A percentile compares a stretch with the other conserved stretches of the same genome.
Evolutionary conservation across 305 asterid species (phyloP).

Genomic region (Fraxinus xanthoxyloides): DNA sequence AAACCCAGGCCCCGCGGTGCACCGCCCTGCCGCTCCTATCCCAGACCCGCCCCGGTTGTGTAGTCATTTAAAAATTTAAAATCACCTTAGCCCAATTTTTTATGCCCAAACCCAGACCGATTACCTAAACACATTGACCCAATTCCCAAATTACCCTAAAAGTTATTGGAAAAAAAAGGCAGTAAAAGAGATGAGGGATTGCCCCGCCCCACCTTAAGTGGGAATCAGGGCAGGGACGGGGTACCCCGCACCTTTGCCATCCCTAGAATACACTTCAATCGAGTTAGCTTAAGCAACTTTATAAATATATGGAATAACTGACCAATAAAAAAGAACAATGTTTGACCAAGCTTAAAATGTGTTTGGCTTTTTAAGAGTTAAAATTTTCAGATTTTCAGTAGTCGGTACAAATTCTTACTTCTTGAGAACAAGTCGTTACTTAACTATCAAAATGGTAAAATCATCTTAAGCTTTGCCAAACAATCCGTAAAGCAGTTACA

Average conservation of each 20-base stretch:
- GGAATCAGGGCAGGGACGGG: too few relatives aligned
- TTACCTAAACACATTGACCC: too few relatives aligned
- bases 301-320: slow-evolving; percentile 18
- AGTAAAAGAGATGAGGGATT: too few relatives aligned
- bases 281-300: neutral
- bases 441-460: neutral
- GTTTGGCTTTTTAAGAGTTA: neutral
- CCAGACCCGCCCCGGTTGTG: neutral
- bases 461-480: neutral
- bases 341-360: neutral
- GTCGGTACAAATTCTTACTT: neutral
- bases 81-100: neutral
- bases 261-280: neutral
- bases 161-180: too few relatives aligned
- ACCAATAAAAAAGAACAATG: neutral
- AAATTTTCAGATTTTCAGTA: neutral
- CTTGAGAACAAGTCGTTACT: neutral
- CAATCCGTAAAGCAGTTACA: neutral
- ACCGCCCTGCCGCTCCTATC: neutral
- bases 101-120: too few relatives aligned
- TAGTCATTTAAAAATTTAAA: neutral
- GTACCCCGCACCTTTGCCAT: too few relatives aligned
- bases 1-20: neutral
- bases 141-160: neutral
- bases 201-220: too few relatives aligned